Conservation (phyloP, 169 alveolate genomes). For the Eimeria mitis region DNA sequence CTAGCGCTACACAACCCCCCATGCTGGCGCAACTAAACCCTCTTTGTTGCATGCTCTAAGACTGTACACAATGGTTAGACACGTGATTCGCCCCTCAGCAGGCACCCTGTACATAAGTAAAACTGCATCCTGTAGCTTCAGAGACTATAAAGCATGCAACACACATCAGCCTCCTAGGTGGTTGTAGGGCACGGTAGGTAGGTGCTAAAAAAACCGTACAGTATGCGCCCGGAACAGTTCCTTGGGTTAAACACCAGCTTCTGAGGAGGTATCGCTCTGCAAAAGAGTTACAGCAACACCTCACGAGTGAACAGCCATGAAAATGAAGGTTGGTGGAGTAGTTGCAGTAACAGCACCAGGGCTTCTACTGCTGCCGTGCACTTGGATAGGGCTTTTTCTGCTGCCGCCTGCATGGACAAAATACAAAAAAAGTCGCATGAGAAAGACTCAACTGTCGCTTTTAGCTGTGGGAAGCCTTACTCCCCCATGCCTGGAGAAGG, state of each 20-base stretch:
- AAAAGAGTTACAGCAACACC: neutral
- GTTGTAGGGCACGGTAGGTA: neutral
- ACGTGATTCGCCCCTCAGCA: neutral
- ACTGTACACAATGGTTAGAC: neutral
- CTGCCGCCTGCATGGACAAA: neutral
- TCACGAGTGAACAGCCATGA: neutral
- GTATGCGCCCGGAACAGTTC: neutral
- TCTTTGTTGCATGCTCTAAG: neutral
- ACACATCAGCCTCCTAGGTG: neutral
- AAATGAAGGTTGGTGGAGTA: neutral
- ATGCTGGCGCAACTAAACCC: neutral
- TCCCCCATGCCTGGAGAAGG: constrained; percentile 22
- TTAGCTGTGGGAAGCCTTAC: neutral
- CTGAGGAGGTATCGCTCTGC: neutral
- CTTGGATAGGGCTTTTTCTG: neutral
- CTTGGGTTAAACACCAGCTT: neutral
- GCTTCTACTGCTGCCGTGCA: neutral
- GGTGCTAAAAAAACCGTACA: neutral
- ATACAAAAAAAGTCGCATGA: neutral
- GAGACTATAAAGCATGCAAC: no score
- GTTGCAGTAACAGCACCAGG: neutral
- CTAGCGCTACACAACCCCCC: no score
- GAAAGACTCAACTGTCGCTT: neutral
- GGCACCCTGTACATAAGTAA: neutral
- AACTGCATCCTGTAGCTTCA: neutral